phyloP scores from a whole-genome alignment of 2,329 filamentous ascomycete species.

The Endocalyx cinctus region DNA sequence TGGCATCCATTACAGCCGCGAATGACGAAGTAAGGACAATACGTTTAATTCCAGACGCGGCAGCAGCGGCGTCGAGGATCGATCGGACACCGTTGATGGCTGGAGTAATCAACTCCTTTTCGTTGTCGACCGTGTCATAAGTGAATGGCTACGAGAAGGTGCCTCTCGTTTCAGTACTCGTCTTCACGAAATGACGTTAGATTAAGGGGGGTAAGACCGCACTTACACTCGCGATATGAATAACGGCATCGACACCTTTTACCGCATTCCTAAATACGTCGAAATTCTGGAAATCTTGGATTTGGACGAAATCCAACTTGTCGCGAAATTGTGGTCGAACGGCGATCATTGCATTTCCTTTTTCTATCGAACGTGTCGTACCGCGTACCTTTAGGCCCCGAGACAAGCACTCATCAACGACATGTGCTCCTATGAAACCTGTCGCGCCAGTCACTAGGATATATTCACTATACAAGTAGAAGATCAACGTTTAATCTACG shows the following conservation, averaged over 20 bases:
- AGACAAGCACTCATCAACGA: constrained; percentile 6
- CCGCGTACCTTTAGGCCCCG: constrained; percentile 8
- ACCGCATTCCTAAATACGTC: constrained; percentile 33
- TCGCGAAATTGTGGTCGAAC: constrained; percentile 3
- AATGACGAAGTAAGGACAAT: constrained; percentile 62
- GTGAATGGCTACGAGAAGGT: constrained; percentile 41
- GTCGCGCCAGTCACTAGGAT: constrained; percentile 8
- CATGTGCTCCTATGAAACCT: constrained; percentile 7
- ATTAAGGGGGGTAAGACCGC: too few species aligned
- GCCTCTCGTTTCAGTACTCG: too few species aligned
- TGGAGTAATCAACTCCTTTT: constrained; percentile 39
- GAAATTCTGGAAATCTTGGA: constrained; percentile 36
- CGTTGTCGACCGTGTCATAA: constrained; percentile 31
- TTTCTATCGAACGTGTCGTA: constrained; percentile 6
- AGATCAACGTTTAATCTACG: too few species aligned
- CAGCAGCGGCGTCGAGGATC: constrained; percentile 30
- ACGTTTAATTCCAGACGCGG: constrained; percentile 18
- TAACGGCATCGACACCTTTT: constrained; percentile 36
- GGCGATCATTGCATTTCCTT: constrained; percentile 5
- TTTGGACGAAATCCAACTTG: constrained; percentile 26
- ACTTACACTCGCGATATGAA: constrained; percentile 41
- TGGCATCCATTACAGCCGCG: constrained; percentile 55
- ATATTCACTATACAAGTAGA: neutral
- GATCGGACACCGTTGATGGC: constrained; percentile 41
- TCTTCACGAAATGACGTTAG: too few species aligned